A percentile compares a stretch with the other conserved stretches of the same genome.
Evolutionary conservation across 345 rosid genomes (phyloP).

Genomic region (Capsella bursapastoris): DNA sequence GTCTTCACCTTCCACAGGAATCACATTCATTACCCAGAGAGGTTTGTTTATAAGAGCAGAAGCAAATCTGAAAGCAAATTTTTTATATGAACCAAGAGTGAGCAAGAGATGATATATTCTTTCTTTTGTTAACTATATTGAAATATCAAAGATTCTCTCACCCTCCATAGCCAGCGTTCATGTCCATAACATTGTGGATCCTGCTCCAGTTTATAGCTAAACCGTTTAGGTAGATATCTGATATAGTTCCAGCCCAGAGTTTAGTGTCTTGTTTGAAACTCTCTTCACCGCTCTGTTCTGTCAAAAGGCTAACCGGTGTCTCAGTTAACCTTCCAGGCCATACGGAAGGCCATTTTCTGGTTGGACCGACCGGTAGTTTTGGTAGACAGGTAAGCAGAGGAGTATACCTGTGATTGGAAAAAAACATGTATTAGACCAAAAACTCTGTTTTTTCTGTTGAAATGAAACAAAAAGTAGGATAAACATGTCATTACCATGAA

Average conservation of each 20-base stretch:
- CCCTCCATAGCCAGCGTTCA: conserved; percentile 99
- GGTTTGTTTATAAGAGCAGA: conserved; percentile 76
- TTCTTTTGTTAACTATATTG: conserved; percentile 41
- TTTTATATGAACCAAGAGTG: neutral
- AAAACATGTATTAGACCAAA: neutral
- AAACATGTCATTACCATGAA: conserved; percentile 58
- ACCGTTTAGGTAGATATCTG: conserved; percentile 64
- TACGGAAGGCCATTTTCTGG: conserved; percentile 59
- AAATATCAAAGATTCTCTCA: conserved; percentile 39
- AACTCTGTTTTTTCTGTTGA: neutral
- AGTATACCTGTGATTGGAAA: conserved; percentile 57
- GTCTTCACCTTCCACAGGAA: conserved; percentile 65
- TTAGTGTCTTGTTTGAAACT: conserved; percentile 54
- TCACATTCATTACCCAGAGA: conserved; percentile 91
- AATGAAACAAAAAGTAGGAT: neutral
- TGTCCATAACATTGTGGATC: conserved; percentile 82
- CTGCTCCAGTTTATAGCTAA: conserved; percentile 71
- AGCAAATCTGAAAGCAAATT: conserved; percentile 63
- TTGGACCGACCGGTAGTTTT: conserved; percentile 54
- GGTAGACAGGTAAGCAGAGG: conserved; percentile 70
- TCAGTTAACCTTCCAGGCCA: conserved; percentile 82
- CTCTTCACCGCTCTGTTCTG: conserved; percentile 44
- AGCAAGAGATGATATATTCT: conserved; percentile 33
- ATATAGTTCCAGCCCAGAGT: conserved; percentile 70
- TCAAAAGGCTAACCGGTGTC: conserved; percentile 56